Percentiles rank a stretch among this genome's conserved stretches.
Evolutionary conservation across 495 filamentous ascomycete species (phyloP).

Genomic region (Beverwykella pulmonaria): DNA sequence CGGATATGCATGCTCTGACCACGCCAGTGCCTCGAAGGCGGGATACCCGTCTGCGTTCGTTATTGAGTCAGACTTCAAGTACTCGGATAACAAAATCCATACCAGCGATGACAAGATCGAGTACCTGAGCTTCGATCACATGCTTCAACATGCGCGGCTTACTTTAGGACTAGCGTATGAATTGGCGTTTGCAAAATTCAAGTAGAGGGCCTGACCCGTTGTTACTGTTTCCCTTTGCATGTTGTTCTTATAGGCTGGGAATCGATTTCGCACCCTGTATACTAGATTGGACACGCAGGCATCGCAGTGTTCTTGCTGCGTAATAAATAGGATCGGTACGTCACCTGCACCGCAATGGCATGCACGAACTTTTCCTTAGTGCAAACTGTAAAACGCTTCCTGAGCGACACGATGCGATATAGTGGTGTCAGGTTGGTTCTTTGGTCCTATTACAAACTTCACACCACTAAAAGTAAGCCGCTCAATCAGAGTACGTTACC

Average conservation of each 20-base stretch:
- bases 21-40: conserved; percentile 93
- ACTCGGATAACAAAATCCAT: conserved; percentile 88
- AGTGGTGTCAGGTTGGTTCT: no score
- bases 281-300: no score
- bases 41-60: conserved; percentile 96
- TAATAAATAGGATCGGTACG: no score
- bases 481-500: no score
- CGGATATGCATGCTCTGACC: conserved; percentile 96
- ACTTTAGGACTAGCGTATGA: conserved; percentile 90
- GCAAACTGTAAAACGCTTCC: no score
- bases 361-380: no score
- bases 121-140: conserved; percentile 92
- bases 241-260: background rate
- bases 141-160: conserved; percentile 94
- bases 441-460: no score
- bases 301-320: no score
- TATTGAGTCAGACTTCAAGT: conserved; percentile 85
- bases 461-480: no score
- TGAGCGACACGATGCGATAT: no score
- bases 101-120: conserved; percentile 85
- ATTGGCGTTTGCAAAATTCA: conserved; percentile 68
- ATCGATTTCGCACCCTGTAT: no score
- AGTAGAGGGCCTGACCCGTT: background rate
- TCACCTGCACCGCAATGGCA: no score
- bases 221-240: background rate